Evolutionary conservation across 2,329 filamentous ascomycete species (phyloP).

Genomic region (Hymenoscyphus infarciens): DNA sequence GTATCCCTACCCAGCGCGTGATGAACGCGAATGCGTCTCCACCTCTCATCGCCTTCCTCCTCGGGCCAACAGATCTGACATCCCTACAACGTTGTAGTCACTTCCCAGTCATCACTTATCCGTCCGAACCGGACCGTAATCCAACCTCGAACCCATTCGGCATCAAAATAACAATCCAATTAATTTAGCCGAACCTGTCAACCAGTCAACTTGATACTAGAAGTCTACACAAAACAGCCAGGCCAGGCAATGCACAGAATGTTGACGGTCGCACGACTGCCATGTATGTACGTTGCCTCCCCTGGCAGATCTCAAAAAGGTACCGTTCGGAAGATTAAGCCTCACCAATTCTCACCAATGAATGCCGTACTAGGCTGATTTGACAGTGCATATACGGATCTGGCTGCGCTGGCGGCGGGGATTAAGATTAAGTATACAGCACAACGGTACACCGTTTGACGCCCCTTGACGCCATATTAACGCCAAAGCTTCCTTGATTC

Average conservation of each 20-base stretch:
- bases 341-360: conserved; percentile 1
- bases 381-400: neutral
- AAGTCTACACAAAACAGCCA: conserved; percentile 1
- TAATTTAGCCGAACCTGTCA: neutral
- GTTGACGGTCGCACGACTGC: neutral
- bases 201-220: neutral
- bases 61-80: neutral
- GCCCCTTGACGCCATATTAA: neutral
- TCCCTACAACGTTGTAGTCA: too few relatives aligned
- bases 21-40: neutral
- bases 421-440: conserved; percentile 1
- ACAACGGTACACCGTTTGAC: neutral
- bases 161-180: neutral
- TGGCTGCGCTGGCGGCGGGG: neutral
- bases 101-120: neutral
- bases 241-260: neutral
- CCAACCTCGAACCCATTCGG: neutral
- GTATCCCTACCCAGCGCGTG: neutral
- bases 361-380: neutral
- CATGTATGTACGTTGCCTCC: neutral
- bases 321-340: neutral
- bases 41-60: neutral
- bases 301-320: neutral
- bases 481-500: neutral
- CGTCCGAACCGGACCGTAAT: too few relatives aligned